Evolutionary conservation across 2,329 filamentous ascomycete genomes (phyloP).

Genomic region (Diaporthe batatas): DNA sequence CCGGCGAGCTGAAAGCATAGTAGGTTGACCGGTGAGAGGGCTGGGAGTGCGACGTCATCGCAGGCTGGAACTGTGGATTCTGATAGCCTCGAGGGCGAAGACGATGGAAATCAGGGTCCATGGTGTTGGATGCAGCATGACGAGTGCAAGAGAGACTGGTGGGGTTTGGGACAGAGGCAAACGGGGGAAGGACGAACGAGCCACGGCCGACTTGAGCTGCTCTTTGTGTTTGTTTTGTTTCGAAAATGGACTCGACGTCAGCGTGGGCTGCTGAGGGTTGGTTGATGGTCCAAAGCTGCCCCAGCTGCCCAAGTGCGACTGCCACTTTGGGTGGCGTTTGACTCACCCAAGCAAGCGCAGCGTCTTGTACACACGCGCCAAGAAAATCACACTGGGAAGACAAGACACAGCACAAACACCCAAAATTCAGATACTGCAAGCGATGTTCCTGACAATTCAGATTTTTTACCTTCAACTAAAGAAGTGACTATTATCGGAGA

Average conservation of each 20-base stretch:
- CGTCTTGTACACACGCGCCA: neutral
- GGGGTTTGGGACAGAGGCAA: neutral
- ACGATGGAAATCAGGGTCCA: neutral
- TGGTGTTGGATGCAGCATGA: neutral
- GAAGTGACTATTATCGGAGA: neutral
- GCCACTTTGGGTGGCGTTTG: neutral
- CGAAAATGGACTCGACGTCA: conserved; percentile 16
- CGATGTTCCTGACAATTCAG: too few relatives aligned
- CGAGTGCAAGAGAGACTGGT: neutral
- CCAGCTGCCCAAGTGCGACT: neutral
- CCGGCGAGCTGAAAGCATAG: neutral
- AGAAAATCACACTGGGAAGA: neutral
- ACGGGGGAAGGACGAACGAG: neutral
- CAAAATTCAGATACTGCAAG: neutral
- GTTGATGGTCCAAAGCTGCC: too few relatives aligned
- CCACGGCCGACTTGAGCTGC: neutral
- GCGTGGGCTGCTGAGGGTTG: neutral
- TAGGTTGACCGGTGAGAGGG: neutral
- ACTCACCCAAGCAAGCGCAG: too few relatives aligned
- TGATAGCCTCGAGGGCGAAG: neutral
- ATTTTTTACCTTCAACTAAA: neutral
- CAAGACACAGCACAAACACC: neutral
- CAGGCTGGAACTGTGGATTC: neutral
- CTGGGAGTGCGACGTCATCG: neutral
- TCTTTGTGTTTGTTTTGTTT: conserved; percentile 9